Percentiles rank a stretch among this genome's conserved stretches.
Evolutionary conservation across 1,284 basidiomycete species (phyloP).

Genomic region (Moesziomyces sp.): DNA sequence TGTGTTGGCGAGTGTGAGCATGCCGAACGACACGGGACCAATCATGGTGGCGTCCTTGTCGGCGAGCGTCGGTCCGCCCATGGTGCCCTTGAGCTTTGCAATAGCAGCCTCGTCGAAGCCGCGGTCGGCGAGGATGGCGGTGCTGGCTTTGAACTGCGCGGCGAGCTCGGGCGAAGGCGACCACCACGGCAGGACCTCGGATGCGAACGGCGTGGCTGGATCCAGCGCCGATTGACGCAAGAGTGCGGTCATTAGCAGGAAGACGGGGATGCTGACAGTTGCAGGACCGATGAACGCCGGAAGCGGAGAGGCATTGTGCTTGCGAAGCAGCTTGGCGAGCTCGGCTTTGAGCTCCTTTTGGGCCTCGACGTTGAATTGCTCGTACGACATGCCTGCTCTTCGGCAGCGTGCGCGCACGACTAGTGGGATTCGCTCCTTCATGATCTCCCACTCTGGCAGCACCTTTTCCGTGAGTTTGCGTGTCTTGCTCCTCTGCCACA

Average conservation of each 20-base stretch:
- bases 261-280: constrained; percentile 57
- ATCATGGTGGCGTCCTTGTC: constrained; percentile 59
- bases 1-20: constrained; percentile 59
- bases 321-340: constrained; percentile 44
- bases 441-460: constrained; percentile 75
- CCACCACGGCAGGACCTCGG: constrained; percentile 64
- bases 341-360: constrained; percentile 59
- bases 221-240: constrained; percentile 53
- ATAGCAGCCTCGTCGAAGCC: constrained; percentile 54
- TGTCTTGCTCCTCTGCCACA: constrained; percentile 81
- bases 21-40: constrained; percentile 59
- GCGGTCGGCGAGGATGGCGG: constrained; percentile 55
- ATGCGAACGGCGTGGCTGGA: constrained; percentile 36
- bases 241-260: constrained; percentile 55
- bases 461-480: constrained; percentile 77
- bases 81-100: constrained; percentile 46
- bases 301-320: constrained; percentile 57
- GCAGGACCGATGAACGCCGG: constrained; percentile 56
- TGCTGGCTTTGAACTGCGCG: constrained; percentile 48
- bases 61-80: constrained; percentile 59
- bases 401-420: constrained; percentile 71
- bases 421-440: constrained; percentile 70
- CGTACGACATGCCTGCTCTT: constrained; percentile 73
- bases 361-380: constrained; percentile 68
- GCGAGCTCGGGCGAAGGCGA: constrained; percentile 54